Evolutionary conservation across 2,329 filamentous ascomycete genomes (phyloP).

Genomic region (Nemania sp.): DNA sequence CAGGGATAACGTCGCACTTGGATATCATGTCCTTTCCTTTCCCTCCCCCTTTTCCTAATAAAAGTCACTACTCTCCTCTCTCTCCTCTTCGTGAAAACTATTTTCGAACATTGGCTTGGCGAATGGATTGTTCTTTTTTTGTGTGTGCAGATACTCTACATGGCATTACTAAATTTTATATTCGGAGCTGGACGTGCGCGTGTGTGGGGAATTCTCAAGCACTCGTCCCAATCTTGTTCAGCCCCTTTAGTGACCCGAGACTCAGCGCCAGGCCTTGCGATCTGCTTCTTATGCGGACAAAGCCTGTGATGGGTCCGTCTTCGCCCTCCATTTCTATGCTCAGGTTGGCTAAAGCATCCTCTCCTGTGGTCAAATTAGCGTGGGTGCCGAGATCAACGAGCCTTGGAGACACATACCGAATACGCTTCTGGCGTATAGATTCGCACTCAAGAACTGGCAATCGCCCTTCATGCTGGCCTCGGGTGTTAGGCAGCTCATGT

Average conservation of each 20-base stretch:
- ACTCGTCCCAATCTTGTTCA: constrained; percentile 74
- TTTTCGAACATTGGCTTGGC: constrained; percentile 13
- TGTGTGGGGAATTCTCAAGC: constrained; percentile 27
- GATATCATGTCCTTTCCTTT: constrained; percentile 18
- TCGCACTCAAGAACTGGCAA: constrained; percentile 96
- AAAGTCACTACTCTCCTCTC: background rate
- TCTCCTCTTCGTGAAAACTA: background rate
- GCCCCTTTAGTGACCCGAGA: constrained; percentile 89
- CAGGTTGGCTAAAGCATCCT: constrained; percentile 96
- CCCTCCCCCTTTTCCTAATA: constrained; percentile 7
- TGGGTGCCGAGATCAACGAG: background rate
- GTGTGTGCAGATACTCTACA: background rate
- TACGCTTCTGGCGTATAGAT: constrained; percentile 93
- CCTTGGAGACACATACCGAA: constrained; percentile 74
- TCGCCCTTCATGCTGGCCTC: constrained; percentile 96
- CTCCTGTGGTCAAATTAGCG: constrained; percentile 63
- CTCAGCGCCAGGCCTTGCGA: constrained; percentile 94
- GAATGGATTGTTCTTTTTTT: constrained; percentile 8
- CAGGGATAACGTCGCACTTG: constrained; percentile 9
- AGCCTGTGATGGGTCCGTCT: constrained; percentile 92
- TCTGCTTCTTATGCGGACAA: constrained; percentile 95
- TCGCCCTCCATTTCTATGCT: constrained; percentile 98
- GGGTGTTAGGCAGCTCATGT: constrained; percentile 97
- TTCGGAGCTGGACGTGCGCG: background rate
- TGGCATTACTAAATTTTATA: constrained; percentile 14